Conservation (phyloP, 768 basidiomycete species). For the Basidioascus undulatus region DNA sequence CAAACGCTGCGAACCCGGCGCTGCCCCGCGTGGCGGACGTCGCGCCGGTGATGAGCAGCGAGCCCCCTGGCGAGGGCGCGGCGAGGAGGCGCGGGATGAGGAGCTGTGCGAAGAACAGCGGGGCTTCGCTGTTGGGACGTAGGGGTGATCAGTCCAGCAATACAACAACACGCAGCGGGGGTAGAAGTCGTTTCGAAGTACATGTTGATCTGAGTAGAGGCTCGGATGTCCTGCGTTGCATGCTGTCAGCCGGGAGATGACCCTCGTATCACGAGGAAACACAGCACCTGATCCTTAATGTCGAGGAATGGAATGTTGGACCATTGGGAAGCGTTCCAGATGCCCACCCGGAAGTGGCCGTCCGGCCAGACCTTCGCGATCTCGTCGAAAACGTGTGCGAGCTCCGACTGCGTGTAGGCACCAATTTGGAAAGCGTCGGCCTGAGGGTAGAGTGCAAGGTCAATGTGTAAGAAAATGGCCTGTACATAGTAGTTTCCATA, state of each 20-base stretch:
- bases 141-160: neutral
- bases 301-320: conserved; percentile 9
- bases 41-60: conserved; percentile 9
- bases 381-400: neutral
- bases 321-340: conserved; percentile 11
- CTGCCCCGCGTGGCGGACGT: conserved; percentile 5
- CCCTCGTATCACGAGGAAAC: no score
- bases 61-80: conserved; percentile 2
- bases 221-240: conserved; percentile 3
- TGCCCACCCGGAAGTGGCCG: conserved; percentile 1
- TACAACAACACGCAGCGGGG: conserved; percentile 3
- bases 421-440: conserved; percentile 4
- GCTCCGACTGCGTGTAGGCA: neutral
- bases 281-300: no score
- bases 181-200: conserved; percentile 4
- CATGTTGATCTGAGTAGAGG: conserved; percentile 5
- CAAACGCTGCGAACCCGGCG: conserved; percentile 6
- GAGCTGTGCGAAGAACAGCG: no score
- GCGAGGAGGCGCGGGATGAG: neutral
- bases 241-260: no score
- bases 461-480: no score
- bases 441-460: no score
- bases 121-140: neutral
- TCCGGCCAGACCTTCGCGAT: conserved; percentile 3
- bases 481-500: no score